phyloP scores from a whole-genome alignment of 1,284 basidiomycete genomes.

The Leccinum proximum region DNA sequence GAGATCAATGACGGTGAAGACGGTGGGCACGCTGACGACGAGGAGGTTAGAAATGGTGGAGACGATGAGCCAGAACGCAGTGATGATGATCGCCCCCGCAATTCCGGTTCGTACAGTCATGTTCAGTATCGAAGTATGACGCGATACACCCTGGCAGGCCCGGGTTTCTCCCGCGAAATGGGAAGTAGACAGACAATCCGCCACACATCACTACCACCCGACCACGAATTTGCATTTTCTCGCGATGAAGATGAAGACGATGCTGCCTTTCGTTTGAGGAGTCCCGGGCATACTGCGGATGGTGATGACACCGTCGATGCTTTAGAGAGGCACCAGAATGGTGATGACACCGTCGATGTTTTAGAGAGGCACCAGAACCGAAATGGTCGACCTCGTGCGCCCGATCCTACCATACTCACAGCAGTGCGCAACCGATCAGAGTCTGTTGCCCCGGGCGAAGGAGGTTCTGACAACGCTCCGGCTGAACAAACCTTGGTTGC shows the following conservation, averaged over 20 bases:
- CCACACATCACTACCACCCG: background rate
- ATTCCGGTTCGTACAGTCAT: background rate
- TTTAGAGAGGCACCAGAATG: background rate
- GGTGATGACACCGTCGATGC: no score
- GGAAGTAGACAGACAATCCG: background rate
- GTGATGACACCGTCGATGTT: background rate
- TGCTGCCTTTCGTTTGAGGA: background rate
- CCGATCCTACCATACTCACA: background rate
- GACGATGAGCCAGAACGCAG: background rate
- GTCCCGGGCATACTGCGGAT: background rate
- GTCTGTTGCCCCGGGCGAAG: background rate
- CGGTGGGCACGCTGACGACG: background rate
- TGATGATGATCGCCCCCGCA: background rate
- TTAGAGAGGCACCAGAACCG: background rate
- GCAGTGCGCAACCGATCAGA: background rate
- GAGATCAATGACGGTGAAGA: background rate
- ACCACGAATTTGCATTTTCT: background rate
- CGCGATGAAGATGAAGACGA: background rate
- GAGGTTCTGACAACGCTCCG: background rate
- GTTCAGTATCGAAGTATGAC: background rate
- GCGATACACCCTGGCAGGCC: background rate
- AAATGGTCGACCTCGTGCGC: background rate
- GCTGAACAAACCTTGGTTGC: background rate
- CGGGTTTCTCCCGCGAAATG: background rate
- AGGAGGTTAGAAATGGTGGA: background rate